Base-by-base conservation (phyloP, 495 filamentous ascomycete species). In the Hyaloscypha hepaticicola region DNA sequence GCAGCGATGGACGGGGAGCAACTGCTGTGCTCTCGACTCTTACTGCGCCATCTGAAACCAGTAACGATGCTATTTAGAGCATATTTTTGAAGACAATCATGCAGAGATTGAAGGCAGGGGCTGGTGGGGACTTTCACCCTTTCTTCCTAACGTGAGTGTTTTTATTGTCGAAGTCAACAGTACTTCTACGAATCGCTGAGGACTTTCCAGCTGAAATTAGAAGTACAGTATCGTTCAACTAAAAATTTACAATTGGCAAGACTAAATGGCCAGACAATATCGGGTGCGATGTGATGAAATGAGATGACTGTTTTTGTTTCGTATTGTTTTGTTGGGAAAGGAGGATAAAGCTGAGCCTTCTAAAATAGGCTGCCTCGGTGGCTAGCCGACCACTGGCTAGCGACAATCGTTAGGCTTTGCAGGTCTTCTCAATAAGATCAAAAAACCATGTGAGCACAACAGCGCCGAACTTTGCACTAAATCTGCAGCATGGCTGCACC, bases 371-470 rank as follows among this genome's bases (percentile, higher is more conserved):
- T 33, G 7, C 7, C 31, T 50, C 6, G 16, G 22, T 19, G 0
- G 7, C 0, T 12, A 33, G 31, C 31, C 1, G 6, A 12, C 31
- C 31, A 12, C n/a, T n/a, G n/a, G 87, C 96, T 64, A 82, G 86
- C 12, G 96, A 96, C 70, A 22, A 50, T 29, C 29, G 25, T 34
- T 12, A 34, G 31, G 31, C 31, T 34, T 34, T 5, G 31, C 31
- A 34, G 48, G 48, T 26, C 16, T 56, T 45, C 7, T 16, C 38
- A 45, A 45, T 4, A 14, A 0, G 11, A 45, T 45, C 38, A 45
- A 16, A 16, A n/a, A 45, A 45, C 31, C 5, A 56, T 56, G 53
- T 56, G 53, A 56, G 27, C 29, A 31, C 19, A 8, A 29, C 53
- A 1, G n/a, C 26, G 31, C 14, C 7, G 21, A 29, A 11, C 51